Base-by-base conservation (phyloP, 345 rosid species). In the Eucalyptus tenuipes region DNA sequence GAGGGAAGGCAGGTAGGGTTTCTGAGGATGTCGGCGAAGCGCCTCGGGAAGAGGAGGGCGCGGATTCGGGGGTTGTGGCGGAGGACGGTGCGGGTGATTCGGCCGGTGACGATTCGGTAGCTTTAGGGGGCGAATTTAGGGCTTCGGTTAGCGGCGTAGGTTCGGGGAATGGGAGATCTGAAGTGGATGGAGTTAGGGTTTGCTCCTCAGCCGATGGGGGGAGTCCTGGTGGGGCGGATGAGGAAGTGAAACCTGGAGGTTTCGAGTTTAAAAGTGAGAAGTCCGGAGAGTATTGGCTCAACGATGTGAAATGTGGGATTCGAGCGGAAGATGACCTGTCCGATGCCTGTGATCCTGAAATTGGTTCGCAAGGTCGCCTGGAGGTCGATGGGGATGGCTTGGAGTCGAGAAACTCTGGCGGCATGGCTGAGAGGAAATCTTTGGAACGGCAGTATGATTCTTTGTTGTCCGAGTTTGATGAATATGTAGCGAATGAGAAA, bases 401-500 rank as follows among this genome's bases (percentile, higher is more conserved):
- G 29, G 82, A 75, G 84, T 37, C 15, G 9, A 75, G 29, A 75
- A 75, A 75, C 47, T 75, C 82, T 75, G 57, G 88, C 12, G 42
- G n/a, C 31, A 13, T 42, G 10, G 61, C 48, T n/a, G 88, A 75
- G 89, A 64, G 4, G 85, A 33, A 75, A 42, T 7, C 44, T 10
- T 13, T 55, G 52, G 92, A 90, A 15, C 86, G 52, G 85, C 88
- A 88, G 90, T 92, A 86, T 15, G 89, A 85, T 37, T 91, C 96
- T n/a, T 93, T 95, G 90, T 91, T 95, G 90, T 94, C 97, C 2
- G 99, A 98, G 92, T 98, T 97, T 87, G 99, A 98, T 91, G 98
- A 96, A 87, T 97, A 94, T 48, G 96, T 97, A 44, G 98, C 99
- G 11, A 98, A 95, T 89, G 99, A 96, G 93, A 95, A 93, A 92